Evolutionary conservation across 1,284 basidiomycete species (phyloP), one percentile per base, ranked within the genome.

Genomic region (Malassezia obtusa): DNA sequence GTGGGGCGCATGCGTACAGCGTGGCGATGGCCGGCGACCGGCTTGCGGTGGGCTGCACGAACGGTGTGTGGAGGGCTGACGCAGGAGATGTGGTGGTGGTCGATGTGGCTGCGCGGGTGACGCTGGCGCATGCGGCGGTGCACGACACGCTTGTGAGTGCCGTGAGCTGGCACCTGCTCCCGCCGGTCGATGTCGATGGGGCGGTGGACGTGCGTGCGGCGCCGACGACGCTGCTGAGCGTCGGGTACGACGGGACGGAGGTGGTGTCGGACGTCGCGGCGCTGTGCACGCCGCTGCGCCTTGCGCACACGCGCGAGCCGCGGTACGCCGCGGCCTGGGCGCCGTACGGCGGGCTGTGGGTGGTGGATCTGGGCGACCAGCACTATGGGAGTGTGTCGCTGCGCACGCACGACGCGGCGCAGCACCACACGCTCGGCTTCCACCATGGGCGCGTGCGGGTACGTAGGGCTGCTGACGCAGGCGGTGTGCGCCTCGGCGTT

Each of bases 141-240:
- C 53, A 56, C 40, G 53, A 56, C 36, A 32, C 53, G 26, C 35
- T 45, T 1, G 49, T 56, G n/a, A 45, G 41, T 25, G 48, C 53
- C 1, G 1, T 56, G 31, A 40, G 44, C 32, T 56, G 48, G 48
- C 53, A 55, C 11, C 24, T 31, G 39, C 47, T 55, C 10, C 52
- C 52, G 9, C 47, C 52, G 2, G 22, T 54, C 4, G 19, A 25
- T 2, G 28, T 19, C 2, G 40, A 43, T 10, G 40, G 40, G 7
- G 19, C n/a, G 5, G 14, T 19, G 4, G 33, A 41, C 41, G 24
- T 28, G 12, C 17, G 22, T 15, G 46, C 32, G 25, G 48, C 22
- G 15, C 53, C 53, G 1, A 45, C 49, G 19, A 45, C 33, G 30
- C 44, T 56, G 21, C 19, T 50, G 17, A 40, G 48, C 9, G 43